A percentile compares a stretch with the other conserved stretches of the same genome.
Evolutionary conservation across 2,329 filamentous ascomycete species (phyloP).

Genomic region (Dothistroma pini): DNA sequence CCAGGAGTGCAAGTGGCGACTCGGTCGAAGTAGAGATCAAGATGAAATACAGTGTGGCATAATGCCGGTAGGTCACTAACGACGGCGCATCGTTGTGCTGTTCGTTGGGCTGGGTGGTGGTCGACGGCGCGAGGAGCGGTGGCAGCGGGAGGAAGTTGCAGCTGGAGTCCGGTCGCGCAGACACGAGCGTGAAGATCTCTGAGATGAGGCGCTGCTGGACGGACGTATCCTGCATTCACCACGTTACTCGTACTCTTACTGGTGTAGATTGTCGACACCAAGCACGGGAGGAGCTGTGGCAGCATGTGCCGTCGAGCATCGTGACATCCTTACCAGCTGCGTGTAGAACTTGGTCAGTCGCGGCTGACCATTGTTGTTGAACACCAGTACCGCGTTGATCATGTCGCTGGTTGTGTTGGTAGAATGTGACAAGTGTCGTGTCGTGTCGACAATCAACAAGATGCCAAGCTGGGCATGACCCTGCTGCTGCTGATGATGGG

Average conservation of each 20-base stretch:
- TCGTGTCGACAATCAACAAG: too few relatives aligned
- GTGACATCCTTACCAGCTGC: constrained; percentile 64
- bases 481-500: too few relatives aligned
- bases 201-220: constrained; percentile 96
- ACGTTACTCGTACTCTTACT: constrained; percentile 39
- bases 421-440: too few relatives aligned
- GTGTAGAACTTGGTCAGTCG: constrained; percentile 98
- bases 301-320: not conserved
- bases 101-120: constrained; percentile 41
- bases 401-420: constrained; percentile 47
- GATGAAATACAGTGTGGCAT: constrained; percentile 98
- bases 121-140: constrained; percentile 26
- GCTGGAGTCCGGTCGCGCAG: constrained; percentile 82
- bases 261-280: not conserved
- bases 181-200: constrained; percentile 94
- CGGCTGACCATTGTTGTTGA: constrained; percentile 97
- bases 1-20: constrained; percentile 89
- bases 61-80: constrained; percentile 96
- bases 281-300: not conserved
- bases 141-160: constrained; percentile 88
- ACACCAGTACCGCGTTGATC: constrained; percentile 98
- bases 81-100: constrained; percentile 85
- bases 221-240: constrained; percentile 71
- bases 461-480: too few relatives aligned
- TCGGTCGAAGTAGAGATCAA: constrained; percentile 95